Evolutionary conservation across 441 rosid genomes (phyloP), one percentile per base, ranked within the genome.

Genomic region (Raphanus hybrid): DNA sequence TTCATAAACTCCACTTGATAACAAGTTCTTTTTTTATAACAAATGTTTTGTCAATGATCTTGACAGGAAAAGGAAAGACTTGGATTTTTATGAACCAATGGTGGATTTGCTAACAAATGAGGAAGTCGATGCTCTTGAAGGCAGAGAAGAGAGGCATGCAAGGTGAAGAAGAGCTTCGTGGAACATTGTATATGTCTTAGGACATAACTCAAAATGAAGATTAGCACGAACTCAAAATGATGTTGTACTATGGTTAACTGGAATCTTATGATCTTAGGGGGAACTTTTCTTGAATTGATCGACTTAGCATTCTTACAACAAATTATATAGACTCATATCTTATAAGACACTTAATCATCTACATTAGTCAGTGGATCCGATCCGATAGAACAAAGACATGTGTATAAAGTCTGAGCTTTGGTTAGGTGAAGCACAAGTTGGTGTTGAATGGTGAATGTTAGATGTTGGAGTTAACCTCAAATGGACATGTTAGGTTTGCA

Each of bases 31-130:
- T 7, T 7, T 59, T n/a, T 11, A 35, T 67, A 63, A 68, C 54
- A 29, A 48, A 68, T 8, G 15, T 9, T 58, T 27, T 9, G 34
- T 27, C 34, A 15, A 41, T 59, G 64, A 59, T 52, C 41, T 59
- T 78, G 48, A 73, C 87, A 95, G 98, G 89, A 94, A 92, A 84
- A 83, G 97, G 78, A 94, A 94, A 83, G 99, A 94, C 61, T 91
- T 97, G 92, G 96, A 92, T 59, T 74, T 85, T 48, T 91, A 87
- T 66, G 97, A 88, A 64, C 99, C 99, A 18, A 71, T 84, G 64
- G 91, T 92, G 14, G 93, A 94, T 75, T 76, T 90, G 63, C 82
- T 91, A 75, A 91, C 99, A 27, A 90, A 83, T 11, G 97, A 94
- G 77, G 96, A 94, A 77, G 85, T 91, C 41, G 92, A 89, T 83